Percentiles rank a stretch among this genome's conserved stretches.
Evolutionary conservation across 192 early-diverging fungal species (phyloP).

Genomic region (Coemansia sp.): DNA sequence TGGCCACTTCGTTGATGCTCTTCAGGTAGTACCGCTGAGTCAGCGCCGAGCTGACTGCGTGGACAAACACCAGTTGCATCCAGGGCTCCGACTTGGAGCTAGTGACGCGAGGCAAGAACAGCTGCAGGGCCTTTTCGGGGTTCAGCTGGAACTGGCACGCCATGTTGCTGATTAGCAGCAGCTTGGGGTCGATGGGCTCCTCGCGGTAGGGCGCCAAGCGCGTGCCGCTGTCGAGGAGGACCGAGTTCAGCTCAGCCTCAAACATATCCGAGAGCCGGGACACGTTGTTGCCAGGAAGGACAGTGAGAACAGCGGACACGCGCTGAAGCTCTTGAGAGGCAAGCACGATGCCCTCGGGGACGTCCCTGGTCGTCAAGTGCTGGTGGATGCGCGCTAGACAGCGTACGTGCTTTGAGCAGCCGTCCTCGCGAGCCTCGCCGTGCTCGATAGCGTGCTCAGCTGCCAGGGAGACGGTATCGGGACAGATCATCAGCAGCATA

Average conservation of each 20-base stretch:
- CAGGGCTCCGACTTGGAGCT: slow-evolving; percentile 66
- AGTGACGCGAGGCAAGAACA: slow-evolving; percentile 68
- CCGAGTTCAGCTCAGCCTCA: slow-evolving; percentile 41
- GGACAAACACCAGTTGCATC: slow-evolving; percentile 79
- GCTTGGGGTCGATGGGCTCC: slow-evolving; percentile 71
- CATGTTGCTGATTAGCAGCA: slow-evolving; percentile 70
- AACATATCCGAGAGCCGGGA: slow-evolving; percentile 36
- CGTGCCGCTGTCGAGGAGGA: slow-evolving; percentile 49
- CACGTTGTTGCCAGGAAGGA: slow-evolving; percentile 46
- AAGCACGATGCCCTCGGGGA: slow-evolving; percentile 41
- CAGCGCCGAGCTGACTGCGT: slow-evolving; percentile 57
- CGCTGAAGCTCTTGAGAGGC: slow-evolving; percentile 45
- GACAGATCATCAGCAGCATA: slow-evolving; percentile 82
- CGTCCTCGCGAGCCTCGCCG: slow-evolving; percentile 53
- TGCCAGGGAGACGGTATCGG: slow-evolving; percentile 60
- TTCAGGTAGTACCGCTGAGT: slow-evolving; percentile 30
- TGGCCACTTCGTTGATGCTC: slow-evolving; percentile 8
- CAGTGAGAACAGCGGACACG: slow-evolving; percentile 28
- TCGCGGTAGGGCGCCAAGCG: slow-evolving; percentile 49
- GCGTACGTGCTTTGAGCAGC: slow-evolving; percentile 41
- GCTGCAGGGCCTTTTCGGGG: slow-evolving; percentile 68
- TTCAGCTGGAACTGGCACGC: slow-evolving; percentile 77
- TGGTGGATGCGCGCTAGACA: slow-evolving; percentile 42
- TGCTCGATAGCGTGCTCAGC: slow-evolving; percentile 56
- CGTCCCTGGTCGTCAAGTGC: slow-evolving; percentile 36